Base-by-base conservation (phyloP, 495 filamentous ascomycete genomes). In the Aspergillus incahuasiensis region DNA sequence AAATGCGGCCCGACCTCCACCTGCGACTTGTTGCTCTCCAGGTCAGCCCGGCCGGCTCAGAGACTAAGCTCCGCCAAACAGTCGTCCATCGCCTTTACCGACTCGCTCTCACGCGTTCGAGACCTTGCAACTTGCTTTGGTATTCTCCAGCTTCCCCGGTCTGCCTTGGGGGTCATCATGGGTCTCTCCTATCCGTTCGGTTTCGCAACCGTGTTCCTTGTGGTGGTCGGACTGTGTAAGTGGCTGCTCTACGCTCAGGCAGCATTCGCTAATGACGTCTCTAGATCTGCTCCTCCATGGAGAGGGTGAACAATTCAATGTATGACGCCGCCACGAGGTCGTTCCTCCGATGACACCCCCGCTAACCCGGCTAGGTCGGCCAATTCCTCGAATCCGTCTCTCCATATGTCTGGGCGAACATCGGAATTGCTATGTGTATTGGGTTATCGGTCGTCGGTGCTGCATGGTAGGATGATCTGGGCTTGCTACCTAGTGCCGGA, bases 221-320 rank as follows among this genome's bases (percentile, higher is more conserved):
- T 83, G n/a, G 82, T 96, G 30, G 82, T 97, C 62, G 94, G 91
- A 78, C 74, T 87, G 72, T 98, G 94, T 97, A 83, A 64, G 84
- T 65, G 39, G 65, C 69, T 54, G 43, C 35, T 34, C 43, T 51
- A 45, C 39, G 57, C 38, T 56, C 50, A 60, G 55, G 44, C 41
- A 57, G 58, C 9, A 38, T 20, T 2, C 9, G 57, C 71, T 74
- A 66, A 68, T 56, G 55, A 0, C 48, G 57, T 50, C 32, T 22
- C 8, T 69, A 98, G 95, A 99, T 75, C 90, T 99, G 88, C 88
- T 99, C 56, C 95, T 99, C 68, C 92, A 91, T 62, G 91, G 90
- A 49, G 90, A 92, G 65, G 94, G 95, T 58, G 95, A 99, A 81
- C 78, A 84, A 34, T 99, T 97, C 74, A 95, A 99, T 76, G 94